These are phyloP conservation scores for Neurospora hispaniola DNA, from an alignment of 495 filamentous ascomycete species.

Conservation along the genomic window DNA sequence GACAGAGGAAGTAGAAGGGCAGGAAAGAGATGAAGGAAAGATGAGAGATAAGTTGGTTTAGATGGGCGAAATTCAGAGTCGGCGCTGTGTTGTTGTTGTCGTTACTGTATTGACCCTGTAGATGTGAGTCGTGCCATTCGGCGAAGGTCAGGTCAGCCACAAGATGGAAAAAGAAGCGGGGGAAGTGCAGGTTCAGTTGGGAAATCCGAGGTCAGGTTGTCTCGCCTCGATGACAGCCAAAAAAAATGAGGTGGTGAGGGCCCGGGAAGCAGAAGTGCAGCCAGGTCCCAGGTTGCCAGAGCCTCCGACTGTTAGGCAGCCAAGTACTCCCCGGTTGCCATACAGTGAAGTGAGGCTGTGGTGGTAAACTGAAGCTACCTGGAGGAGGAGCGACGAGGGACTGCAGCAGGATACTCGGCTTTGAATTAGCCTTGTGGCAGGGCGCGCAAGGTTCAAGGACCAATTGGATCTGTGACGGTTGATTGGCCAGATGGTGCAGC, in stretches of 20 bases:
- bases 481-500: not conserved
- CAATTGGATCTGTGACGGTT: not conserved
- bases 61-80: not conserved
- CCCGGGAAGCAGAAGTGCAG: not conserved
- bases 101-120: not conserved
- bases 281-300: not conserved
- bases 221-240: conserved; percentile 1
- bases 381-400: not conserved
- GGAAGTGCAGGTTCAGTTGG: not conserved
- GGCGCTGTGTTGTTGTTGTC: not conserved
- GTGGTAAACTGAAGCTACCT: conserved; percentile 6
- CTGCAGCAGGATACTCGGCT: conserved; percentile 15
- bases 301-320: conserved; percentile 1
- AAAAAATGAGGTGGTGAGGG: not conserved
- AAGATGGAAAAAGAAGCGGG: not conserved
- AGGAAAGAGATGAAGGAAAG: not conserved
- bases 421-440: conserved; percentile 27
- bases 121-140: not conserved
- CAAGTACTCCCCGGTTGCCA: not conserved
- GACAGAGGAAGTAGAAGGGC: not conserved
- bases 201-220: not conserved
- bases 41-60: not conserved
- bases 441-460: conserved; percentile 2
- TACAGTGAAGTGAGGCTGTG: conserved; percentile 21
- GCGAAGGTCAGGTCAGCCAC: not conserved